Conservation (phyloP, 139 green algal species). For the Tetradesmus obliquus region DNA sequence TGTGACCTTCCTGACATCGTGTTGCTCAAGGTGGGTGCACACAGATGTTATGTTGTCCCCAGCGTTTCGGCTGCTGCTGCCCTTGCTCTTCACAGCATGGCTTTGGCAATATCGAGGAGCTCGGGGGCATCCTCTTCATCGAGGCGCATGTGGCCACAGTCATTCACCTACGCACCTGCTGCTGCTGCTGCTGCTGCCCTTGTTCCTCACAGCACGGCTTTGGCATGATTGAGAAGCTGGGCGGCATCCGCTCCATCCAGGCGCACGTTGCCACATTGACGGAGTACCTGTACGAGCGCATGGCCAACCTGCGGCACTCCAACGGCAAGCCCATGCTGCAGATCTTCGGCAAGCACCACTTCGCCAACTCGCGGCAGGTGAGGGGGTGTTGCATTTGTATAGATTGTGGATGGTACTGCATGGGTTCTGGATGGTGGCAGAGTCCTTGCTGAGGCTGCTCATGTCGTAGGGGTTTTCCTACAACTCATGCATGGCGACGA, state of each 20-base stretch:
- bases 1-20: too few species aligned
- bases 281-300: conserved; percentile 53
- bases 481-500: too few species aligned
- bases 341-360: conserved; percentile 77
- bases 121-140: conserved; percentile 65
- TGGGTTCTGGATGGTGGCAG: too few species aligned
- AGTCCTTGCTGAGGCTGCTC: background rate
- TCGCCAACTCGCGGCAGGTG: conserved; percentile 47
- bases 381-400: conserved; percentile 76
- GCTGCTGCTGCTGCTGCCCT: background rate
- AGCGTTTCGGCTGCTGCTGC: too few species aligned
- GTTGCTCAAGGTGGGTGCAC: too few species aligned
- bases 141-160: conserved; percentile 54
- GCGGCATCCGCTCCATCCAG: conserved; percentile 60
- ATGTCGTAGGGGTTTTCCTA: too few species aligned
- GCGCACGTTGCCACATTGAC: conserved; percentile 53
- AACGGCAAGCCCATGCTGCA: conserved; percentile 75
- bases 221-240: conserved; percentile 64
- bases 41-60: too few species aligned
- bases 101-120: conserved; percentile 63
- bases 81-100: conserved; percentile 53
- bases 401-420: background rate
- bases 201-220: conserved; percentile 64
- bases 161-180: background rate
- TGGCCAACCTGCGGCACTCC: conserved; percentile 67